Evolutionary conservation across 805 yeast species (phyloP).

Genomic region (Ogataea corticis): DNA sequence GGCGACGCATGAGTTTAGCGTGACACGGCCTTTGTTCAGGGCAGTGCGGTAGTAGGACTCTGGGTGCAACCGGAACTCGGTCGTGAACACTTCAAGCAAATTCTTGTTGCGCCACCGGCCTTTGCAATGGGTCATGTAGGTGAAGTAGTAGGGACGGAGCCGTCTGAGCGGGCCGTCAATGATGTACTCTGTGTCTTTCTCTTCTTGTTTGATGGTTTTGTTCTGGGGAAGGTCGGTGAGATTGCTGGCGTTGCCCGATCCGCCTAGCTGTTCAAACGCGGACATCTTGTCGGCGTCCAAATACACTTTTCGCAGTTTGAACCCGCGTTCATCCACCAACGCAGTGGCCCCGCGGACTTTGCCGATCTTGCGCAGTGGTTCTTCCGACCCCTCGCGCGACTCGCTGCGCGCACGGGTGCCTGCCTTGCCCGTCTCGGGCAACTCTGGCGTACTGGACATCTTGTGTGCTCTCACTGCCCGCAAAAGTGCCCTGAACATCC

Average conservation of each 20-base stretch:
- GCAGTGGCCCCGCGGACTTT: conserved; percentile 19
- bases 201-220: conserved; percentile 49
- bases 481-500: no score
- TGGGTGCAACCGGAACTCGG: conserved; percentile 82
- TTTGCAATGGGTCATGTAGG: conserved; percentile 90
- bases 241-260: conserved; percentile 23
- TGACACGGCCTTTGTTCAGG: conserved; percentile 65
- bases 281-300: conserved; percentile 44
- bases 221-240: conserved; percentile 20
- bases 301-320: conserved; percentile 44
- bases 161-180: conserved; percentile 65
- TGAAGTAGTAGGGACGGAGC: conserved; percentile 83
- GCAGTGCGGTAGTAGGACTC: conserved; percentile 61
- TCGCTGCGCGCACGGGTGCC: no score
- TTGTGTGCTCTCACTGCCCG: no score
- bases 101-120: conserved; percentile 87
- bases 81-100: conserved; percentile 73
- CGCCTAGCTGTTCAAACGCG: conserved; percentile 43
- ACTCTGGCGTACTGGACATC: no score
- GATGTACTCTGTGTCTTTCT: conserved; percentile 56
- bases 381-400: no score
- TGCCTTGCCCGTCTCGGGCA: no score
- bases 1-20: conserved; percentile 68
- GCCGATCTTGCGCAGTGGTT: conserved; percentile 16
- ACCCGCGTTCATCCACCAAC: conserved; percentile 47